Conservation (phyloP, 805 yeast genomes). For the Tetrapisispora iriomotensis region DNA sequence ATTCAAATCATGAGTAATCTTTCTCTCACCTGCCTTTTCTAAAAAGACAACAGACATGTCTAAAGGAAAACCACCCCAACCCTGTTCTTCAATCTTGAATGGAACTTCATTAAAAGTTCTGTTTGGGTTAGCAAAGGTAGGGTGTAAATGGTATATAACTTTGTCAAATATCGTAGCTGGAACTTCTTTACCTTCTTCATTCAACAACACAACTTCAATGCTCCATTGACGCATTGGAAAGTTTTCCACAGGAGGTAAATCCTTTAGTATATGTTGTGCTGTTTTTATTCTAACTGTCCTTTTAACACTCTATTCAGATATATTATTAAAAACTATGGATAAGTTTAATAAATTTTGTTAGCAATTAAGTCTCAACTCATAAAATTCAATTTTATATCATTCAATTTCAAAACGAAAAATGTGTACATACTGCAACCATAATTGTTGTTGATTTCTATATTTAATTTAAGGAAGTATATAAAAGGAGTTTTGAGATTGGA, state of each 20-base stretch:
- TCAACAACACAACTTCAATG: conserved; percentile 63
- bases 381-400: background rate
- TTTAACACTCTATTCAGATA: conserved; percentile 37
- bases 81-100: conserved; percentile 80
- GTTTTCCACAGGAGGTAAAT: conserved; percentile 76
- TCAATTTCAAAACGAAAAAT: too few relatives aligned
- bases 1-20: conserved; percentile 80
- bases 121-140: conserved; percentile 85
- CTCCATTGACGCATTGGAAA: conserved; percentile 95
- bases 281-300: conserved; percentile 86
- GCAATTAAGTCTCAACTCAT: background rate
- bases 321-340: background rate
- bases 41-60: conserved; percentile 65
- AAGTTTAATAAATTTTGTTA: background rate
- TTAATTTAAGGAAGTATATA: too few relatives aligned
- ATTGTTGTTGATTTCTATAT: background rate
- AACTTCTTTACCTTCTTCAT: conserved; percentile 68
- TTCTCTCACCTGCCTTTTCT: conserved; percentile 84
- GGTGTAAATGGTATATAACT: conserved; percentile 89
- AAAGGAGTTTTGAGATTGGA: too few relatives aligned
- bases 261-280: conserved; percentile 70
- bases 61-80: conserved; percentile 97
- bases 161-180: conserved; percentile 86
- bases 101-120: conserved; percentile 76
- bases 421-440: conserved; percentile 21